A percentile compares a stretch with the other conserved stretches of the same genome.
These are phyloP conservation scores for Aotearoamyces nothofagi DNA, from an alignment of 2,329 filamentous ascomycete genomes.

Conservation along the genomic window DNA sequence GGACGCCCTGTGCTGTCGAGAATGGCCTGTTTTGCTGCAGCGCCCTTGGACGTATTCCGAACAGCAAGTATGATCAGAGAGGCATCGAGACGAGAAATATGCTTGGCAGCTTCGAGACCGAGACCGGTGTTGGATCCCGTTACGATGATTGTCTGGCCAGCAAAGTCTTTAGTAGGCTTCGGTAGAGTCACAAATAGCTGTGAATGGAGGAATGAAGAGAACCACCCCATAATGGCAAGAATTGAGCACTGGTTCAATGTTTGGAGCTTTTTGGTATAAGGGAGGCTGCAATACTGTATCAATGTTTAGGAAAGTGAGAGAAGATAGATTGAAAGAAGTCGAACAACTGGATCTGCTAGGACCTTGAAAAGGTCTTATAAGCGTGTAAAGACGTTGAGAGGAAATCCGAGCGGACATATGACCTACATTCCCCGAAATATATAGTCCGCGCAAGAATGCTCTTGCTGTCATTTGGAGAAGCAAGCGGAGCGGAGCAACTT, in stretches of 20 bases:
- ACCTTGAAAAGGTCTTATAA: neutral
- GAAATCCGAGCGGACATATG: too few relatives aligned
- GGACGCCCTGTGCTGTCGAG: constrained; percentile 4
- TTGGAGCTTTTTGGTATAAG: too few relatives aligned
- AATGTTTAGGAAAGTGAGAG: neutral
- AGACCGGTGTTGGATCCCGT: constrained; percentile 27
- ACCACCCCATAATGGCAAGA: neutral
- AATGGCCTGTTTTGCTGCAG: constrained; percentile 18
- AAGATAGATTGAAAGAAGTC: neutral
- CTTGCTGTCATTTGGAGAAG: too few relatives aligned
- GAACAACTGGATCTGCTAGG: neutral
- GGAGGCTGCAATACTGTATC: too few relatives aligned
- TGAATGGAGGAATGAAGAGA: constrained; percentile 9
- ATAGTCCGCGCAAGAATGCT: too few relatives aligned
- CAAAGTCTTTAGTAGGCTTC: constrained; percentile 5
- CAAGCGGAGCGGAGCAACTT: too few relatives aligned
- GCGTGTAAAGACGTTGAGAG: neutral
- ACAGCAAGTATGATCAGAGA: constrained; percentile 26
- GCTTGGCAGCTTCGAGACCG: constrained; percentile 22
- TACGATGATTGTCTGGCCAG: constrained; percentile 18
- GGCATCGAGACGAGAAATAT: constrained; percentile 21
- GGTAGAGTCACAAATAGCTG: constrained; percentile 7
- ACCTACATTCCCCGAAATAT: too few relatives aligned
- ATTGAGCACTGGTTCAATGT: too few relatives aligned
- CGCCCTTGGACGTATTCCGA: constrained; percentile 21